Percentiles rank a stretch among this genome's conserved stretches.
Conservation (phyloP, 1,139 yeast genomes). For the Kodamaea fungicola region DNA sequence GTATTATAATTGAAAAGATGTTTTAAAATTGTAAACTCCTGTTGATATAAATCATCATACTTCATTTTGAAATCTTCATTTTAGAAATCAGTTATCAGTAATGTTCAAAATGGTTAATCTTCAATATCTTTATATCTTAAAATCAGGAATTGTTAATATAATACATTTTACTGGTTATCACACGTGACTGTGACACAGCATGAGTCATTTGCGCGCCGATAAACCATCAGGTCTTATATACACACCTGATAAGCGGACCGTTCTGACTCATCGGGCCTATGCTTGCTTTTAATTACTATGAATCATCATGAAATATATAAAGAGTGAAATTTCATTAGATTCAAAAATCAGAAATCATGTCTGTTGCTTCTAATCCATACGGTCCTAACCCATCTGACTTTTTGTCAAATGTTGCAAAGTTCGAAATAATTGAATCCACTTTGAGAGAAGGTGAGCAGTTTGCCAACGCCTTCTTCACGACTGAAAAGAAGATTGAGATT, state of each 20-base stretch:
- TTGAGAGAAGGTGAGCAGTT: conserved; percentile 98
- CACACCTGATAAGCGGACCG: no score
- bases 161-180: no score
- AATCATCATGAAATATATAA: conserved; percentile 1
- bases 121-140: no score
- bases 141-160: no score
- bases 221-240: no score
- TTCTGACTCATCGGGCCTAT: no score
- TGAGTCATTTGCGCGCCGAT: no score
- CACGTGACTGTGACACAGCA: no score
- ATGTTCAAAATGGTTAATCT: no score
- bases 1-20: conserved; percentile 3
- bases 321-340: neutral
- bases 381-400: conserved; percentile 95
- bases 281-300: neutral
- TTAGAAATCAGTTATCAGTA: no score
- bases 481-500: conserved; percentile 94
- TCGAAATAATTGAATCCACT: conserved; percentile 92
- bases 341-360: conserved; percentile 3
- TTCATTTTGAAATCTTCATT: no score
- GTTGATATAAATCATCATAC: no score
- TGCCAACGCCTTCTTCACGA: conserved; percentile 92
- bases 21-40: neutral
- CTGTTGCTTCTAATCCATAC: conserved; percentile 60
- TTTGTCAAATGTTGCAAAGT: conserved; percentile 82